phyloP scores from a whole-genome alignment of 768 basidiomycete genomes.

The Lyophyllum atratum region DNA sequence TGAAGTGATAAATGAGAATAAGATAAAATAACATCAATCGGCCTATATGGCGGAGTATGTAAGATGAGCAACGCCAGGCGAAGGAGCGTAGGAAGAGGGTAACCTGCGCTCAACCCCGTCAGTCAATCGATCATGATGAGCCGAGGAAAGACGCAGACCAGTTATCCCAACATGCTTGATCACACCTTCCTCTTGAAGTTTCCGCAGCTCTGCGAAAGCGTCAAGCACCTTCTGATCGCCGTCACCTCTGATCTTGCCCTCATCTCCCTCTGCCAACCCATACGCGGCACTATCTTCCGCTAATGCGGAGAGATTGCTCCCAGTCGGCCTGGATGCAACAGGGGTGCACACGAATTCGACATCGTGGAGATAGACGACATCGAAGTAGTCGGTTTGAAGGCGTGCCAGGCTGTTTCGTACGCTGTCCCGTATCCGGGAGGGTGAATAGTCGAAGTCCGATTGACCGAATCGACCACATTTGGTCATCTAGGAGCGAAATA shows the following conservation, averaged over 20 bases:
- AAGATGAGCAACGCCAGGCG: slow-evolving; percentile 77
- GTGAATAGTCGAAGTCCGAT: slow-evolving; percentile 73
- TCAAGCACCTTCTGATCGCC: slow-evolving; percentile 75
- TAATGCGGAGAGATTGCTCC: slow-evolving; percentile 60
- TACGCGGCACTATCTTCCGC: slow-evolving; percentile 55
- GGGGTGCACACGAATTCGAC: slow-evolving; percentile 72
- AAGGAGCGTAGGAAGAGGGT: slow-evolving; percentile 80
- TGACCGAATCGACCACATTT: slow-evolving; percentile 82
- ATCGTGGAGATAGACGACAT: slow-evolving; percentile 83
- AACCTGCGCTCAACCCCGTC: slow-evolving; percentile 47
- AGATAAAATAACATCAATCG: slow-evolving; percentile 77
- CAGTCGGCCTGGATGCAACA: slow-evolving; percentile 49
- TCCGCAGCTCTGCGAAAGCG: slow-evolving; percentile 65
- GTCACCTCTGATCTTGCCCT: slow-evolving; percentile 57
- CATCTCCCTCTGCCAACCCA: slow-evolving; percentile 62
- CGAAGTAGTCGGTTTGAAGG: slow-evolving; percentile 76
- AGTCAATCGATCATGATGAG: neutral
- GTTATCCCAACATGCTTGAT: slow-evolving; percentile 78
- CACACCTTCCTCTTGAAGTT: slow-evolving; percentile 71
- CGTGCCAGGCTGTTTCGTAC: slow-evolving; percentile 68
- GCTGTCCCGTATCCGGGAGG: slow-evolving; percentile 62
- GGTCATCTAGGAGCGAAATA: slow-evolving; percentile 57
- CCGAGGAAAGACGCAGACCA: slow-evolving; percentile 42
- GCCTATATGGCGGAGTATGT: slow-evolving; percentile 64
- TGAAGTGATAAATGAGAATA: slow-evolving; percentile 83